Conservation (phyloP, 1,139 yeast species). For the Geotrichum bryndzae region DNA sequence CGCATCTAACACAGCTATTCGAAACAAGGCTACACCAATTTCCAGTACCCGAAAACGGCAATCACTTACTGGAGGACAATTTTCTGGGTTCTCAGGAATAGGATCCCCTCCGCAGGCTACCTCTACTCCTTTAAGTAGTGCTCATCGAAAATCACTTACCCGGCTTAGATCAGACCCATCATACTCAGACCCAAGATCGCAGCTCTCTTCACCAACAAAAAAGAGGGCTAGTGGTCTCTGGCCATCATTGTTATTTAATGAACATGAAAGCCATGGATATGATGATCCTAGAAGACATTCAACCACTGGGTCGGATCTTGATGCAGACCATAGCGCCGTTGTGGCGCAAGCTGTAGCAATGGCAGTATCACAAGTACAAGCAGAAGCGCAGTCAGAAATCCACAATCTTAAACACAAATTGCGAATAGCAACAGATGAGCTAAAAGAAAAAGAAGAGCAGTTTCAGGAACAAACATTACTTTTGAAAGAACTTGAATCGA, state of each 20-base stretch:
- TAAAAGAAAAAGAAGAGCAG: constrained; percentile 25
- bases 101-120: background rate
- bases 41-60: background rate
- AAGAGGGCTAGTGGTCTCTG: background rate
- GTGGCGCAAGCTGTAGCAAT: constrained; percentile 16
- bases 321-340: constrained; percentile 1
- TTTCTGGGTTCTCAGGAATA: background rate
- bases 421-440: constrained; percentile 18
- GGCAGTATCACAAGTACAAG: constrained; percentile 17
- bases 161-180: background rate
- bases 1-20: background rate
- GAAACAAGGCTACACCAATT: background rate
- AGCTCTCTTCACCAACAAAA: background rate
- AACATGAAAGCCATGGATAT: background rate
- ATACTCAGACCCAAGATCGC: background rate
- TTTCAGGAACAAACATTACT: constrained; percentile 27
- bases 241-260: background rate
- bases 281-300: background rate
- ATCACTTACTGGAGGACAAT: background rate
- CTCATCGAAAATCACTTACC: background rate
- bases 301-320: background rate
- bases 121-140: background rate
- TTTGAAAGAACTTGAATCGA: constrained; percentile 29
- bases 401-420: constrained; percentile 18
- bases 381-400: constrained; percentile 13